Evolutionary conservation across 441 rosid species (phyloP).

Genomic region (Euphorbia schlechtendalii): DNA sequence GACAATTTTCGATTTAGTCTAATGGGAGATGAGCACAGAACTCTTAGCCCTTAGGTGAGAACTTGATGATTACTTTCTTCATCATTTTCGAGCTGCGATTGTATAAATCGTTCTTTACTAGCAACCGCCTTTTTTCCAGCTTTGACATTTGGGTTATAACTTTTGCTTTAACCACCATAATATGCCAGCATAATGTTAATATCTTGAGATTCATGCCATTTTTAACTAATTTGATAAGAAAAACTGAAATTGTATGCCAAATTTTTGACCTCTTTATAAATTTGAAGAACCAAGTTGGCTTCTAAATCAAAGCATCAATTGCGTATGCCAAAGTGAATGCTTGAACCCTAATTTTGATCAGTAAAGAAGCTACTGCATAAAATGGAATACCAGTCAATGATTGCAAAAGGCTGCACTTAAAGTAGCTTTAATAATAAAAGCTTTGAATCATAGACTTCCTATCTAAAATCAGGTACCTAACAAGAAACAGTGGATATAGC

Average conservation of each 20-base stretch:
- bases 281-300: too few relatives aligned
- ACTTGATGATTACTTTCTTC: not conserved
- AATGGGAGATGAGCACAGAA: slow-evolving; percentile 5
- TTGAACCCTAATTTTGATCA: too few relatives aligned
- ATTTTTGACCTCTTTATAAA: too few relatives aligned
- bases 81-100: not conserved
- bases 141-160: not conserved
- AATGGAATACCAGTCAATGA: too few relatives aligned
- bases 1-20: slow-evolving; percentile 17
- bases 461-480: not conserved
- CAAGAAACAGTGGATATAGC: slow-evolving; percentile 19
- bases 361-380: too few relatives aligned
- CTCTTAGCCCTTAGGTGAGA: not conserved
- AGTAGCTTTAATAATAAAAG: not conserved
- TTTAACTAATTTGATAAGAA: too few relatives aligned
- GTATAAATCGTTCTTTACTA: not conserved
- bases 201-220: too few relatives aligned
- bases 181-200: too few relatives aligned
- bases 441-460: not conserved
- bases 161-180: not conserved
- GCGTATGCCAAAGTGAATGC: too few relatives aligned
- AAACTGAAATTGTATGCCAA: too few relatives aligned
- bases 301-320: too few relatives aligned
- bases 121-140: not conserved
- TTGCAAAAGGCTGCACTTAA: too few relatives aligned